These are phyloP conservation scores for Periconia sp. DNA, from an alignment of 2,329 filamentous ascomycete genomes.

Conservation along the genomic window DNA sequence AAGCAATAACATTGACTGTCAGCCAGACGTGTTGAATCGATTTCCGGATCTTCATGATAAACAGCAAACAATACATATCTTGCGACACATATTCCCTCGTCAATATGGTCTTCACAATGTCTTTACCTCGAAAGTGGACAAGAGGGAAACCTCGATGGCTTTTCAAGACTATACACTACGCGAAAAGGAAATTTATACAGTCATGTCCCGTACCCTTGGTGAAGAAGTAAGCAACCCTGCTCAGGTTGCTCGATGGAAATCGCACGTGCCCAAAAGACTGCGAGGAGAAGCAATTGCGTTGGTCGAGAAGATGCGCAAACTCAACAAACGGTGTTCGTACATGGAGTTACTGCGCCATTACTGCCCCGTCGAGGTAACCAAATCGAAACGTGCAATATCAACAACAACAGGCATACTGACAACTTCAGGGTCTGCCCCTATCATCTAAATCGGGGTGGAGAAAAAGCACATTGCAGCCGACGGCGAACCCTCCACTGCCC, in stretches of 20 bases:
- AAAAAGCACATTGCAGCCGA: constrained; percentile 23
- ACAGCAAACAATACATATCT: constrained; percentile 65
- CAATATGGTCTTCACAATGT: constrained; percentile 91
- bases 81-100: constrained; percentile 92
- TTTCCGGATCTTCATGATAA: constrained; percentile 54
- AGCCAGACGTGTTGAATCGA: constrained; percentile 77
- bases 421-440: constrained; percentile 22
- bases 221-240: constrained; percentile 18
- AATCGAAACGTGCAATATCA: background rate
- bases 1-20: background rate
- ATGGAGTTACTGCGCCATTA: constrained; percentile 76
- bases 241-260: constrained; percentile 38
- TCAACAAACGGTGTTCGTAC: constrained; percentile 78
- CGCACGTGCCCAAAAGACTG: constrained; percentile 64
- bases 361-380: constrained; percentile 60
- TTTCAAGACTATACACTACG: constrained; percentile 85
- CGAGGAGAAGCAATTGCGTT: constrained; percentile 63
- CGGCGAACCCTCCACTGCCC: constrained; percentile 6
- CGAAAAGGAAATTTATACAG: constrained; percentile 72
- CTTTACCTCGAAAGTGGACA: constrained; percentile 73
- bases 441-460: constrained; percentile 30
- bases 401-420: constrained; percentile 14
- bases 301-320: constrained; percentile 67
- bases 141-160: constrained; percentile 66
- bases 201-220: constrained; percentile 22